These are phyloP conservation scores for Sclerotinia borealis DNA, from an alignment of 2,329 filamentous ascomycete species.

Conservation along the genomic window DNA sequence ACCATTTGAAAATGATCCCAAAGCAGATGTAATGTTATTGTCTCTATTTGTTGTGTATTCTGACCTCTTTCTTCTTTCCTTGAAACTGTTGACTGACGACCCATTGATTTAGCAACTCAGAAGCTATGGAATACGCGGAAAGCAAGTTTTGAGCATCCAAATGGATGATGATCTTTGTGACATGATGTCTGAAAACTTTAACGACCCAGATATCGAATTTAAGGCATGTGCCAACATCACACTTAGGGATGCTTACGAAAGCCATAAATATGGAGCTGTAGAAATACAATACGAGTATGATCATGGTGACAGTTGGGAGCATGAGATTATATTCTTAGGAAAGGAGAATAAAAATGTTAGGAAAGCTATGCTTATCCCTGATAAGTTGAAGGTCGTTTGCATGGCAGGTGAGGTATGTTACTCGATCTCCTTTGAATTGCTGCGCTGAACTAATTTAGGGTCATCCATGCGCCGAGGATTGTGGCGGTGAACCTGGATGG, in stretches of 20 bases:
- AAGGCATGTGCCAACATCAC: background rate
- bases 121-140: background rate
- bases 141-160: background rate
- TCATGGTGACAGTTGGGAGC: too few species aligned
- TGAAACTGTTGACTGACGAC: too few species aligned
- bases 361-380: background rate
- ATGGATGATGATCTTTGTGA: background rate
- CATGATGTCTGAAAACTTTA: background rate
- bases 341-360: background rate
- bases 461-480: too few species aligned
- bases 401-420: background rate
- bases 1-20: too few species aligned
- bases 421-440: too few species aligned
- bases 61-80: too few species aligned
- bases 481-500: too few species aligned
- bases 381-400: background rate
- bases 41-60: too few species aligned
- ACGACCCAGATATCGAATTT: background rate
- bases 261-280: background rate
- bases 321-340: too few species aligned
- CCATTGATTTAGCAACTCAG: background rate
- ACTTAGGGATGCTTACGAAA: background rate
- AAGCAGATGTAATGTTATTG: too few species aligned
- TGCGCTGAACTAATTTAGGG: too few species aligned
- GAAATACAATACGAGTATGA: too few species aligned